Conservation (phyloP, 257 asterid species). For the Nicotiana attenuata region DNA sequence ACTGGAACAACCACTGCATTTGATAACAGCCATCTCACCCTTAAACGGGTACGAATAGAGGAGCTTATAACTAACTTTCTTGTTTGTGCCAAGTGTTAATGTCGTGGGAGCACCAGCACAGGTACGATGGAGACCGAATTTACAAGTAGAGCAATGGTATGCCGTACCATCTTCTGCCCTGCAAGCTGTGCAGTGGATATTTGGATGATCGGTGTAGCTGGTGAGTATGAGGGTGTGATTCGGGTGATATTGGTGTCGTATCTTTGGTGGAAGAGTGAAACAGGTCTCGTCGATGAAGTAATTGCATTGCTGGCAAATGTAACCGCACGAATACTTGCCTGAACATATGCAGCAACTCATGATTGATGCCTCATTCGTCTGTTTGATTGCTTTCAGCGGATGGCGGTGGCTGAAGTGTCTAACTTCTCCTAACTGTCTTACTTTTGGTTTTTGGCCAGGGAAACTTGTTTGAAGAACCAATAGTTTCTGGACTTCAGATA, state of each 20-base stretch:
- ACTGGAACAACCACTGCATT: neutral
- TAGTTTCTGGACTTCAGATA: neutral
- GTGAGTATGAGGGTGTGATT: neutral
- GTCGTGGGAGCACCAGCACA: neutral
- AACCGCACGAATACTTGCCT: neutral
- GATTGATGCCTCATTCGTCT: neutral
- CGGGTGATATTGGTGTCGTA: neutral
- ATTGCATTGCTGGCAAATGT: neutral
- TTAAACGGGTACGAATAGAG: neutral
- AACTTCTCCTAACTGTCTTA: neutral
- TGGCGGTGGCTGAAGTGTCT: slow-evolving; percentile 1
- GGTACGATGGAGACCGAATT: neutral
- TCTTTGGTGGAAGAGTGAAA: neutral
- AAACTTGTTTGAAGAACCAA: neutral
- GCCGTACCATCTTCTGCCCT: neutral
- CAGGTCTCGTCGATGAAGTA: neutral
- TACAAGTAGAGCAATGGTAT: neutral
- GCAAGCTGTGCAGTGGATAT: neutral
- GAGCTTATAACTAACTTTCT: neutral
- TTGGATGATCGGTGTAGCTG: neutral
- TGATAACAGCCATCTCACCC: neutral
- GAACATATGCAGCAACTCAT: neutral
- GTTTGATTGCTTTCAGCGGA: neutral
- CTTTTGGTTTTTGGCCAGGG: neutral
- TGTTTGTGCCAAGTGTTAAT: neutral